phyloP scores from a whole-genome alignment of 169 alveolate genomes.

The Plasmodium berghei region DNA sequence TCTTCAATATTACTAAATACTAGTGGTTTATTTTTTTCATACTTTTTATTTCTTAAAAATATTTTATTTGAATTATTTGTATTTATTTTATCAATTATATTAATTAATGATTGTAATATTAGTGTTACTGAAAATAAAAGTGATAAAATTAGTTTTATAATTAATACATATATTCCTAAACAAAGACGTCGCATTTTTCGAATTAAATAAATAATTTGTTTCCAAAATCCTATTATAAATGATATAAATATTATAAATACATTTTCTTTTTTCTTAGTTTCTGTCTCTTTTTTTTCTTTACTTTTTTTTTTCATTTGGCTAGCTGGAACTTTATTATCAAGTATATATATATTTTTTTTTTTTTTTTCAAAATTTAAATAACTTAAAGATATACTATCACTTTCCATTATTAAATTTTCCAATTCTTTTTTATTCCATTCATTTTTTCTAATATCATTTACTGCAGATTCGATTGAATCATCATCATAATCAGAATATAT shows the following conservation, averaged over 20 bases:
- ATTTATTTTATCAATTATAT: conserved; percentile 34
- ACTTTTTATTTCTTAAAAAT: conserved; percentile 15
- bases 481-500: neutral
- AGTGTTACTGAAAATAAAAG: conserved; percentile 31
- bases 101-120: conserved; percentile 50
- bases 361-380: no score
- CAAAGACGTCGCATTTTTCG: conserved; percentile 17
- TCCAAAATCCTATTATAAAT: neutral
- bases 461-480: neutral
- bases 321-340: no score
- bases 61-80: conserved; percentile 23
- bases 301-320: neutral
- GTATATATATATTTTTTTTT: no score
- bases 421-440: conserved; percentile 17
- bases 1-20: conserved; percentile 27
- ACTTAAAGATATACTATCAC: neutral
- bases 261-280: conserved; percentile 1
- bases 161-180: conserved; percentile 50
- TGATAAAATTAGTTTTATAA: conserved; percentile 18
- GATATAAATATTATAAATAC: neutral
- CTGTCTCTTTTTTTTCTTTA: neutral
- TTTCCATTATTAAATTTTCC: conserved; percentile 27
- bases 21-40: conserved; percentile 19
- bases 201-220: conserved; percentile 2
- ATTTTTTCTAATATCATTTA: conserved; percentile 20